Conservation (phyloP, 495 filamentous ascomycete species). For the Xylaria cubensis region DNA sequence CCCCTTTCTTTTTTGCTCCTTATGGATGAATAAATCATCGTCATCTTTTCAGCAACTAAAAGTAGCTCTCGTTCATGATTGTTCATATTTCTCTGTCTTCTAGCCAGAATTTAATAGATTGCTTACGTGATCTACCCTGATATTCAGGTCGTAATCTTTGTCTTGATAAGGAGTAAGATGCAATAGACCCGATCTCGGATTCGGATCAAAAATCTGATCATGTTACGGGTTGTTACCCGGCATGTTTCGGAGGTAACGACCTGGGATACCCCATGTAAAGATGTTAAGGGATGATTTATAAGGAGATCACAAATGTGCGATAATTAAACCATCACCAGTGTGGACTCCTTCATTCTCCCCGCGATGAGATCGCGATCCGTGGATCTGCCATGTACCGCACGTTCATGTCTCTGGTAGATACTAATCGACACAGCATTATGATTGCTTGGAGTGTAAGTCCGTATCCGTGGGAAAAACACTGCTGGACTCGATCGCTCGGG, state of each 20-base stretch:
- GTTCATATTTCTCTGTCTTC: too few species aligned
- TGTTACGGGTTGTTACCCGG: slow-evolving; percentile 12
- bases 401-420: not conserved
- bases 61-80: not conserved
- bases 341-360: not conserved
- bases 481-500: not conserved
- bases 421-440: not conserved
- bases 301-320: not conserved
- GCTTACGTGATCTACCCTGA: not conserved
- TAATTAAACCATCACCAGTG: not conserved
- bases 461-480: not conserved
- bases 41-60: not conserved
- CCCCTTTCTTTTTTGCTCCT: not conserved
- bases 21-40: too few species aligned
- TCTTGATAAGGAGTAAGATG: not conserved
- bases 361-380: not conserved
- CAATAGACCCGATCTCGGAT: slow-evolving; percentile 14
- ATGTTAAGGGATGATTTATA: slow-evolving; percentile 17
- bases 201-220: slow-evolving; percentile 17
- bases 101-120: not conserved
- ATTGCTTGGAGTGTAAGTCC: not conserved
- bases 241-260: slow-evolving; percentile 17
- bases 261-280: not conserved
- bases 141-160: not conserved
- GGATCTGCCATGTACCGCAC: not conserved